Evolutionary conservation across 768 basidiomycete species (phyloP).

Genomic region (Myochromella boudieri): DNA sequence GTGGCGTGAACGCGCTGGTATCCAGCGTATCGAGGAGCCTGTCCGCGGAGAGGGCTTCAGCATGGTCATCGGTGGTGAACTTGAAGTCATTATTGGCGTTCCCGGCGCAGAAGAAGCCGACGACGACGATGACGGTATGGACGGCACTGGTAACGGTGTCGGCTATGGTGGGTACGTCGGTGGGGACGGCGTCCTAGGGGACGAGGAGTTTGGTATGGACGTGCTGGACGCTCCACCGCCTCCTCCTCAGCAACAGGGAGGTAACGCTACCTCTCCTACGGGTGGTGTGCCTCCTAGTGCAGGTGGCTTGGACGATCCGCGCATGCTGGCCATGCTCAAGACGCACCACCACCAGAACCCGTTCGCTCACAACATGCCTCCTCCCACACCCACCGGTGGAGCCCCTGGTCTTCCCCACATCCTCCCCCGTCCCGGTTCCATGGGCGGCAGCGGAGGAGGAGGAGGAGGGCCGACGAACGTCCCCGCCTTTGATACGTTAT

Average conservation of each 20-base stretch:
- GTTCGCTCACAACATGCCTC: conserved; percentile 15
- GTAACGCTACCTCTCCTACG: not conserved
- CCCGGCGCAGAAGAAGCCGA: conserved; percentile 56
- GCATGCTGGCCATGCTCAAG: conserved; percentile 21
- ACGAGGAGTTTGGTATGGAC: conserved; percentile 21
- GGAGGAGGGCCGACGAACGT: conserved; percentile 19
- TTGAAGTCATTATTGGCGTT: conserved; percentile 59
- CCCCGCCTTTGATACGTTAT: conserved; percentile 21
- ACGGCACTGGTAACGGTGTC: conserved; percentile 23
- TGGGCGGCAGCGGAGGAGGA: no score
- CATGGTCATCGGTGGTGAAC: conserved; percentile 68
- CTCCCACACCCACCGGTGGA: conserved; percentile 1
- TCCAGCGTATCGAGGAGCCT: conserved; percentile 74
- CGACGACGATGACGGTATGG: conserved; percentile 40
- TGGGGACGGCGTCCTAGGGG: conserved; percentile 15
- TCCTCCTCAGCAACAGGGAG: no score
- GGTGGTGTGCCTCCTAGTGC: conserved; percentile 18
- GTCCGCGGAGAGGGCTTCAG: conserved; percentile 69
- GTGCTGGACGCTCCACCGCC: conserved; percentile 11
- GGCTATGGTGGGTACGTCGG: conserved; percentile 23
- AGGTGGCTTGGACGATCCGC: conserved; percentile 31
- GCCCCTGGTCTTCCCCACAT: conserved; percentile 16
- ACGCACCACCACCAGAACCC: conserved; percentile 18
- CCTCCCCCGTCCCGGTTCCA: conserved; percentile 13
- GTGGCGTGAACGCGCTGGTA: conserved; percentile 78